Conservation (phyloP, 1,139 yeast species). For the Lodderomyces jiufengensis region DNA sequence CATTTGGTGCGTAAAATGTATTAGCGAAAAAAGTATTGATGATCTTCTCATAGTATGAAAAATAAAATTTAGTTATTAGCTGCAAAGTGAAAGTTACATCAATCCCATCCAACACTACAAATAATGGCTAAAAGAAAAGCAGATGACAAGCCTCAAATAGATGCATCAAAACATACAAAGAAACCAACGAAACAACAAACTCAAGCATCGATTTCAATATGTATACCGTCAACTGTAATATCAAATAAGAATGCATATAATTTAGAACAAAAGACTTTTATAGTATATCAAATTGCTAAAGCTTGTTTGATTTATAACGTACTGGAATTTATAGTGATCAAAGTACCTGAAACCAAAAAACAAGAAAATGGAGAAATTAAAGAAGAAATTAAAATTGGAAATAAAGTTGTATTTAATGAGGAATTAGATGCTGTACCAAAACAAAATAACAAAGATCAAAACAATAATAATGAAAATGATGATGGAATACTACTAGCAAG, state of each 20-base stretch:
- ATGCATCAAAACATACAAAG: constrained; percentile 19
- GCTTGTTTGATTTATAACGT: constrained; percentile 67
- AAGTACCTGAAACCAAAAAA: constrained; percentile 28
- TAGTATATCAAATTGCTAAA: constrained; percentile 76
- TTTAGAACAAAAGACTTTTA: constrained; percentile 67
- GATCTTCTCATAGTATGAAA: background rate
- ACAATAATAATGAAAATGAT: constrained; percentile 16
- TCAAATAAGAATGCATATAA: constrained; percentile 52
- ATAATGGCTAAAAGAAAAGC: constrained; percentile 33
- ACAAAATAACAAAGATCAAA: constrained; percentile 11
- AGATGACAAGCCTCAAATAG: constrained; percentile 10
- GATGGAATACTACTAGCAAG: constrained; percentile 61
- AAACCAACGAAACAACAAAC: constrained; percentile 26
- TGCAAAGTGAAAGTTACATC: no score
- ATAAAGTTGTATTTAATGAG: constrained; percentile 32
- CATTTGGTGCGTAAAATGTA: no score
- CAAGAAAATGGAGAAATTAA: constrained; percentile 15
- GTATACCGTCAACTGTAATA: constrained; percentile 64
- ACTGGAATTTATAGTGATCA: constrained; percentile 68
- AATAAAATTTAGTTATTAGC: background rate
- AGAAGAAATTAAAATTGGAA: constrained; percentile 22
- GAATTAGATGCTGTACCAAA: constrained; percentile 17
- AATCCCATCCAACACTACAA: background rate
- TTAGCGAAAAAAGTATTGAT: background rate
- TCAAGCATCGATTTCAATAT: constrained; percentile 35